Evolutionary conservation across 768 basidiomycete species (phyloP).

Genomic region (Calocybe indica): DNA sequence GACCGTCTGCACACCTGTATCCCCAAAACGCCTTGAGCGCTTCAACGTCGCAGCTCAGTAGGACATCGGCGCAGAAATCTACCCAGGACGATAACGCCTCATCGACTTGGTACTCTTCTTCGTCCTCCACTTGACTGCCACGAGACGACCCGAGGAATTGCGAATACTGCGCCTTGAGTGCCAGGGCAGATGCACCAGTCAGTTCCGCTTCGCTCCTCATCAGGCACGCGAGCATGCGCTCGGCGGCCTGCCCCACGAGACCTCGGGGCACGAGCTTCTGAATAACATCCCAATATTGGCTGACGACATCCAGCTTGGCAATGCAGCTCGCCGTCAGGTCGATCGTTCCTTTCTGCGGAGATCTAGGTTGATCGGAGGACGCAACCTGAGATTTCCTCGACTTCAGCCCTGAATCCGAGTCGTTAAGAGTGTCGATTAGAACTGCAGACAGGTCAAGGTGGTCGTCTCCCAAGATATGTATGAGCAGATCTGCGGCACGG

Average conservation of each 20-base stretch:
- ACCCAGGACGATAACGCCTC: slow-evolving; percentile 42
- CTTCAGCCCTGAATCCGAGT: too few species aligned
- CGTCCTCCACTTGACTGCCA: slow-evolving; percentile 6
- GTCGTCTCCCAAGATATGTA: slow-evolving; percentile 39
- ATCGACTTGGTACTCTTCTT: slow-evolving; percentile 34
- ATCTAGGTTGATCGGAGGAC: too few species aligned
- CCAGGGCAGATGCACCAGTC: slow-evolving; percentile 21
- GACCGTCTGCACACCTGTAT: slow-evolving; percentile 14
- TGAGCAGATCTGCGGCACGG: slow-evolving; percentile 35
- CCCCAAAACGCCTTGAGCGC: slow-evolving; percentile 54
- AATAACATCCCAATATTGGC: slow-evolving; percentile 51
- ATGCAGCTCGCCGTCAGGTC: background rate
- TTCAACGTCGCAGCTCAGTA: slow-evolving; percentile 40
- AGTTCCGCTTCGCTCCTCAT: slow-evolving; percentile 41
- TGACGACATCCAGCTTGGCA: slow-evolving; percentile 52
- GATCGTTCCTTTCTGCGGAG: too few species aligned
- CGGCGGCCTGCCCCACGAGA: slow-evolving; percentile 36
- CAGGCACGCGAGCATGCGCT: slow-evolving; percentile 42
- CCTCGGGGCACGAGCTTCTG: slow-evolving; percentile 34
- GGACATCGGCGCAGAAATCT: slow-evolving; percentile 48
- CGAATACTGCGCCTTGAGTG: background rate
- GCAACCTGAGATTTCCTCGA: too few species aligned
- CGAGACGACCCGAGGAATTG: too few species aligned
- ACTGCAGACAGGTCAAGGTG: slow-evolving; percentile 34
- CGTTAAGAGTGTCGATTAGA: too few species aligned